Base-by-base conservation (phyloP, 345 rosid species). In the Hevea brasiliensis region DNA sequence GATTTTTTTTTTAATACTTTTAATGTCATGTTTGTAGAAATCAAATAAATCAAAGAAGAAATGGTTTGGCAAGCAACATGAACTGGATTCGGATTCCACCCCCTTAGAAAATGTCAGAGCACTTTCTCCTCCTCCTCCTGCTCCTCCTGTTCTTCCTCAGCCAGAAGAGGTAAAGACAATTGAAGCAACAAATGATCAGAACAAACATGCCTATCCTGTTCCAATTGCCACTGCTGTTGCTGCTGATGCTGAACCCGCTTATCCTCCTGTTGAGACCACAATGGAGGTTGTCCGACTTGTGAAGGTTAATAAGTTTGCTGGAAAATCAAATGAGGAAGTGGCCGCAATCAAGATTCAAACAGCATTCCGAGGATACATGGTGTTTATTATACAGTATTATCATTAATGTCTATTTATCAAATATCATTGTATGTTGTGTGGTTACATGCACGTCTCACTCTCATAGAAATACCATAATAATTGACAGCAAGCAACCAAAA, bases 331-430 rank as follows among this genome's bases (percentile, higher is more conserved):
- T 35, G 96, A 91, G 75, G 94, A 93, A 86, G 90, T 65, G 0
- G 94, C 97, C n/a, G 98, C 96, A 6, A 87, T 93, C 77, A 83
- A 82, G 82, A 91, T 95, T 82, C 99, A 95, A 84, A 89, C 94
- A 44, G 81, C 94, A 27, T 91, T 93, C 79, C 87, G 98, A 71
- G 94, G 93, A 53, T 90, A 91, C 69, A 65, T 87, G 98, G 99
- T 89, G 81, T 51, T 82, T 62, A 57, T 61, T 68, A 12, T 56
- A 26, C n/a, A 40, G 40, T n/a, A 32, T 72, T 50, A 35, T 20
- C 44, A 18, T 40, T 59, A n/a, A 67, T 60, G 56, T 20, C 14
- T 55, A 51, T 2, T 2, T 56, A 64, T 40, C 35, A 8, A 13
- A 29, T 70, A 32, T 21, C n/a, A 45, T 63, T 29, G 17, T 24